A percentile compares a stretch with the other conserved stretches of the same genome.
Evolutionary conservation across 352 stramenopile species (phyloP).

Genomic region (Phytopythium montanum): DNA sequence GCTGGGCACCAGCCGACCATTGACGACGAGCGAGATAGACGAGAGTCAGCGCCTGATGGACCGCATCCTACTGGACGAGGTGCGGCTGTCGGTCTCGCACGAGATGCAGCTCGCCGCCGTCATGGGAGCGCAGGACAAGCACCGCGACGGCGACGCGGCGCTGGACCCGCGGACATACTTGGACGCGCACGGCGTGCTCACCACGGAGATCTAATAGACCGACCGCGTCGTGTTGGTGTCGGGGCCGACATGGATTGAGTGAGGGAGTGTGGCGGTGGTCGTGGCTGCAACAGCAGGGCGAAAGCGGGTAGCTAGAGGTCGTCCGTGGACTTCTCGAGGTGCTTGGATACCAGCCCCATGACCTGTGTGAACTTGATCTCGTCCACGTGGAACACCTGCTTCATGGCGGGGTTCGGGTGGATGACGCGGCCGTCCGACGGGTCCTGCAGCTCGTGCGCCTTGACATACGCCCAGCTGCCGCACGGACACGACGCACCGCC

Average conservation of each 20-base stretch:
- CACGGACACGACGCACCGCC: background rate
- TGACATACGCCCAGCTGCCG: conserved; percentile 68
- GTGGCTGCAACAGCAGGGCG: background rate
- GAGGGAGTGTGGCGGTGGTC: background rate
- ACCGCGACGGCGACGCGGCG: conserved; percentile 23
- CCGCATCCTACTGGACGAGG: conserved; percentile 59
- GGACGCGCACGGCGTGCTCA: conserved; percentile 68
- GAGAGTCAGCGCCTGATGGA: conserved; percentile 82
- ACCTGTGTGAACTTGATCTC: conserved; percentile 77
- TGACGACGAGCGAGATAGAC: conserved; percentile 48
- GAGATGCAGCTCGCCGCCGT: conserved; percentile 37
- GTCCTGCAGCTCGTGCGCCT: conserved; percentile 73
- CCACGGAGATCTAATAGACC: conserved; percentile 46
- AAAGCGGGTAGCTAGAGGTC: background rate
- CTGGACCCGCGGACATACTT: conserved; percentile 64
- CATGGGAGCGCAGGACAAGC: conserved; percentile 15
- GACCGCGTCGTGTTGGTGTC: background rate
- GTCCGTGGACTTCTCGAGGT: conserved; percentile 41
- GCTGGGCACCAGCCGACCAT: conserved; percentile 21
- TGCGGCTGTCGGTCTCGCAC: conserved; percentile 42
- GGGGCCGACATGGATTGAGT: background rate
- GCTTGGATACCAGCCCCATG: conserved; percentile 63
- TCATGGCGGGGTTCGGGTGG: conserved; percentile 63
- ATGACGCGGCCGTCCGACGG: conserved; percentile 66
- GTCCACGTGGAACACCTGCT: conserved; percentile 57